Evolutionary conservation across 2,329 filamentous ascomycete species (phyloP), one percentile per base, ranked within the genome.

Genomic region (Sarocladium strictum): DNA sequence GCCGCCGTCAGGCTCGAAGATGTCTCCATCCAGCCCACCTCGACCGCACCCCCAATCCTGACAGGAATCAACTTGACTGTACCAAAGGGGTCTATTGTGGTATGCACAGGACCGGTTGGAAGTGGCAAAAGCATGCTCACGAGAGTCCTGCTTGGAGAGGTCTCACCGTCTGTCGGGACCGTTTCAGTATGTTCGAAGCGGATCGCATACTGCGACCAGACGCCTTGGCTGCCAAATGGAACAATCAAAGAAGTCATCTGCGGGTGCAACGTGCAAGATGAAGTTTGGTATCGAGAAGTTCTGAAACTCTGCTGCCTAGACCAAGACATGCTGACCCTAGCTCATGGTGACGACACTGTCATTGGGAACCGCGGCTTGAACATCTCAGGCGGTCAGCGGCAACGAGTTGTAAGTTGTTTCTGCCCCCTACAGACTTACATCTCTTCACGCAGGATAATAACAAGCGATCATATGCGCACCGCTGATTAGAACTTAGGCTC

Each of bases 41-140:
- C 27, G 2, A 3, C 47, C 11, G 3, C 24, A 23, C 3, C 6
- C 15, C 15, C 47, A 19, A 21, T 51, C 3, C 27, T 51, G 19
- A 6, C 9, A 33, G 19, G 23, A 15, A 17, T 21, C 27, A 11
- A 35, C 10, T 69, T 14, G 27, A 19, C 1, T 15, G 5, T 33
- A 4, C 17, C 3, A n/a, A 35, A 43, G 19, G 64, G 63, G 1
- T 61, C 62, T 2, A 26, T 70, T 2, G 54, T 57, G 1, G 60
- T 69, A 1, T 57, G 60, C 7, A 61, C 63, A 1, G 65, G 66
- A 3, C 55, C 63, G 7, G 61, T 60, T 5, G 66, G 62, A 2
- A 56, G 60, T 43, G 66, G 66, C 3, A 69, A 68, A 49, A 61
- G 65, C 1, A 59, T 57, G 1, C 41, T 68, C 23, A 24, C 58